phyloP scores from a whole-genome alignment of 2,329 filamentous ascomycete species.

The Sporothrix brasiliensis region DNA sequence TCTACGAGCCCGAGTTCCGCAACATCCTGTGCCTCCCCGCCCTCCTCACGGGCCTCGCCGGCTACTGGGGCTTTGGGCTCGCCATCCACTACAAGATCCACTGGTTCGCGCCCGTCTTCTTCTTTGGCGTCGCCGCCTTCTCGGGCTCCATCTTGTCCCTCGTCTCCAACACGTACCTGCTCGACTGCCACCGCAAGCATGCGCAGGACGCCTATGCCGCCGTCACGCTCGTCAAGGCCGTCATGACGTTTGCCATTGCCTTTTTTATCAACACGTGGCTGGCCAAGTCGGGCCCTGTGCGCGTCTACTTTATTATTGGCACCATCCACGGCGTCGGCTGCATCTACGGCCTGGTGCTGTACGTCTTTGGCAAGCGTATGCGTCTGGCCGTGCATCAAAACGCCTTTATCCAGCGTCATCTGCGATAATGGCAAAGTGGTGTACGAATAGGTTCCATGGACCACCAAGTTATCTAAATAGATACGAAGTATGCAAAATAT shows the following conservation, averaged over 20 bases:
- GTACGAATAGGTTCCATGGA: too few relatives aligned
- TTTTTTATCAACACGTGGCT: conserved; percentile 32
- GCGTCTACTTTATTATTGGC: conserved; percentile 33
- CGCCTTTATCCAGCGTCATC: conserved; percentile 28
- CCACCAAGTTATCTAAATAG: too few relatives aligned
- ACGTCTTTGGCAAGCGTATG: conserved; percentile 30
- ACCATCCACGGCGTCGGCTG: conserved; percentile 33
- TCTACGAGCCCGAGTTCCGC: conserved; percentile 52
- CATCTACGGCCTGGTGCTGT: conserved; percentile 30
- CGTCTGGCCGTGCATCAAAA: conserved; percentile 30
- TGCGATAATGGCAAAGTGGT: background rate
- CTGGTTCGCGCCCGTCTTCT: conserved; percentile 34
- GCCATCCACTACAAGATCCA: conserved; percentile 35
- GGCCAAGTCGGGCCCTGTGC: conserved; percentile 25
- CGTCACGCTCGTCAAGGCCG: conserved; percentile 25
- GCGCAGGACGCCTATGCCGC: conserved; percentile 33
- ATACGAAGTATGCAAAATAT: too few relatives aligned
- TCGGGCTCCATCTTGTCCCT: conserved; percentile 15
- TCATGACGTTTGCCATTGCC: conserved; percentile 32
- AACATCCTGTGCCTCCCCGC: conserved; percentile 45
- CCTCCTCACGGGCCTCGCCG: conserved; percentile 42
- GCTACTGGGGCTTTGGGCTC: conserved; percentile 46
- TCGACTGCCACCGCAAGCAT: conserved; percentile 33
- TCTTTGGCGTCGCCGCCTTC: conserved; percentile 23
- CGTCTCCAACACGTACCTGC: conserved; percentile 27